A percentile compares a stretch with the other conserved stretches of the same genome.
Evolutionary conservation across 176 grass and related monocot genomes (phyloP).

Genomic region (Musa beccarii): DNA sequence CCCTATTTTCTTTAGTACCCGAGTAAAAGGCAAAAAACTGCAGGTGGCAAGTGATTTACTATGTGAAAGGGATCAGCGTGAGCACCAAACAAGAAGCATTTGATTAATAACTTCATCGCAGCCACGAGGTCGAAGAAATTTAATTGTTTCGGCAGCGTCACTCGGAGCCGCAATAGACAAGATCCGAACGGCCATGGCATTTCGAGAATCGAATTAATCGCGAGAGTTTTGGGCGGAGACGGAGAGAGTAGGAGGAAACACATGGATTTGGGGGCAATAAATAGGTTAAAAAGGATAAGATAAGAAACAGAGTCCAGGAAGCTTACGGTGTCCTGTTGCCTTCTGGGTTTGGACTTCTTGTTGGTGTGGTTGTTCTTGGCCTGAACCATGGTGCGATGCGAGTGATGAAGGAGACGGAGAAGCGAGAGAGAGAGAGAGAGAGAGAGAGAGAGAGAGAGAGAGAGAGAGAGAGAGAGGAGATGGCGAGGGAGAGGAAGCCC

Average conservation of each 20-base stretch:
- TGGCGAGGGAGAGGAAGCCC: no score
- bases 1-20: no score
- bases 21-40: no score
- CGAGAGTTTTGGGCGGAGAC: not conserved
- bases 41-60: no score
- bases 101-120: not conserved
- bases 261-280: not conserved
- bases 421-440: not conserved
- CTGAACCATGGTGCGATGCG: not conserved
- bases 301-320: not conserved
- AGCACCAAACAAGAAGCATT: no score
- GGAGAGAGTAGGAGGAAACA: not conserved
- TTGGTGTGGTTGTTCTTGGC: not conserved
- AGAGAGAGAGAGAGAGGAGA: no score
- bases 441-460: not conserved
- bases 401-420: no score
- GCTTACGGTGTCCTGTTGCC: not conserved
- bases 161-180: not conserved
- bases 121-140: not conserved
- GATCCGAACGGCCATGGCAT: not conserved
- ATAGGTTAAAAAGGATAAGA: not conserved
- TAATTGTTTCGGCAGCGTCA: not conserved
- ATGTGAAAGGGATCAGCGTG: no score
- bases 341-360: slow-evolving; percentile 8
- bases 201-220: not conserved